Base-by-base conservation (phyloP, 2,329 filamentous ascomycete genomes). In the Lasiodiplodia sp. region DNA sequence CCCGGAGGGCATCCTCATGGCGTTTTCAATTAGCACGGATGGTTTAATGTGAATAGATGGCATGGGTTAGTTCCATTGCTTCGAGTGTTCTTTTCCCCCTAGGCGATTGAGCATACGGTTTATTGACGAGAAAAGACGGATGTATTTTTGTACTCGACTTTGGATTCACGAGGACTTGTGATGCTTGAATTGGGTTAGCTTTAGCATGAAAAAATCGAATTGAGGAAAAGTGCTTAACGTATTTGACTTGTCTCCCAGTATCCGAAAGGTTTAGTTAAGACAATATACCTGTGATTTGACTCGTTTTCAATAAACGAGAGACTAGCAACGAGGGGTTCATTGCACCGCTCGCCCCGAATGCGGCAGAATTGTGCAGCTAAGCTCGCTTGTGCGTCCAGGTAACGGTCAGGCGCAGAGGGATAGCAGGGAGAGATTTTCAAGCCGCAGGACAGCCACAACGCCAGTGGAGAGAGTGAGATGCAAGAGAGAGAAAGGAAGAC, bases 1-100 rank as follows among this genome's bases (percentile, higher is more conserved):
- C 4, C 4, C 25, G 3, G 44, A 52, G 12, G 60, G 60, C 44
- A 64, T 52, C 60, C 31, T 52, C 16, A 51, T 8, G 60, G 47
- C 60, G 60, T 52, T 64, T 60, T 64, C 60, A 52, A 14, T 21
- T 31, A 52, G 44, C 47, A 64, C 38, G 37, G 47, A 31, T 21
- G 31, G 47, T 64, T 51, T 64, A 64, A 64, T 64, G 47, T 52
- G 52, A 38, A 64, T 51, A 64, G 47, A 64, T 52, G 47, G 47
- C 18, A 64, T 64, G 60, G 60, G 44, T 4, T 64, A 64, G 11
- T 8, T 21, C 37, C 47, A 64, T 64, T 49, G 44, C 31, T 64
- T 49, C n/a, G 60, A 52, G 23, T 52, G 60, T 64, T 64, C 40
- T 10, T 64, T 40, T 38, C 31, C 47, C 58, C 60, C 47, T 64